phyloP scores from a whole-genome alignment of 2,329 filamentous ascomycete genomes.

The Neofusicoccum ribis region DNA sequence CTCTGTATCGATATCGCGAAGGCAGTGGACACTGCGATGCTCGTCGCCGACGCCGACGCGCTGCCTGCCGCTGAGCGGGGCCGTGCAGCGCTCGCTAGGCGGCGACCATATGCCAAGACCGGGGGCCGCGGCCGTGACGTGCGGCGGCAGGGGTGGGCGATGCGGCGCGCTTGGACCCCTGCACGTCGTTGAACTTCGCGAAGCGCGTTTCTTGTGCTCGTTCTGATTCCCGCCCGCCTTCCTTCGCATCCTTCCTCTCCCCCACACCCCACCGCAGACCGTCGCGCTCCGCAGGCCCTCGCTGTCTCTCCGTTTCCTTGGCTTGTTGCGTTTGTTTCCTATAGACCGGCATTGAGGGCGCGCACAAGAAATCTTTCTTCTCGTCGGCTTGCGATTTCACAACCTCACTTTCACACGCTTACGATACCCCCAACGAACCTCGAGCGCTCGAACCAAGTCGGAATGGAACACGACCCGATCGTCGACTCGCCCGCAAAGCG shows the following conservation, averaged over 20 bases:
- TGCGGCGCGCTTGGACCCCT: background rate
- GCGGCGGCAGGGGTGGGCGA: background rate
- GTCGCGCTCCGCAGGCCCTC: background rate
- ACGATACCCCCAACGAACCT: background rate
- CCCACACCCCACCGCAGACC: background rate
- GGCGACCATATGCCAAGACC: background rate
- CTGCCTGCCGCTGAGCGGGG: too few relatives aligned
- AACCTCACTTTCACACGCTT: background rate
- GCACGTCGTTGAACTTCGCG: conserved; percentile 7
- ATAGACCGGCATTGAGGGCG: background rate
- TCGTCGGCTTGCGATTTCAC: background rate
- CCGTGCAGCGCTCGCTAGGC: background rate
- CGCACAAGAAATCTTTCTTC: background rate
- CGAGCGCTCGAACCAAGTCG: background rate
- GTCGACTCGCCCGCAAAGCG: background rate
- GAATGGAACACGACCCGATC: conserved; percentile 8
- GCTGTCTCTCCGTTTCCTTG: background rate
- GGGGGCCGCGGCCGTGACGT: background rate
- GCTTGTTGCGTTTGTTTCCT: too few relatives aligned
- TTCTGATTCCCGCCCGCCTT: background rate
- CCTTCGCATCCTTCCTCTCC: background rate
- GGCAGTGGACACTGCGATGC: too few relatives aligned
- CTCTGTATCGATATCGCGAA: too few relatives aligned
- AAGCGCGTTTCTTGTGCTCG: background rate
- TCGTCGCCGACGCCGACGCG: too few relatives aligned